Conservation (phyloP, 2,329 filamentous ascomycete genomes). For the Arthrocladium fulminans region DNA sequence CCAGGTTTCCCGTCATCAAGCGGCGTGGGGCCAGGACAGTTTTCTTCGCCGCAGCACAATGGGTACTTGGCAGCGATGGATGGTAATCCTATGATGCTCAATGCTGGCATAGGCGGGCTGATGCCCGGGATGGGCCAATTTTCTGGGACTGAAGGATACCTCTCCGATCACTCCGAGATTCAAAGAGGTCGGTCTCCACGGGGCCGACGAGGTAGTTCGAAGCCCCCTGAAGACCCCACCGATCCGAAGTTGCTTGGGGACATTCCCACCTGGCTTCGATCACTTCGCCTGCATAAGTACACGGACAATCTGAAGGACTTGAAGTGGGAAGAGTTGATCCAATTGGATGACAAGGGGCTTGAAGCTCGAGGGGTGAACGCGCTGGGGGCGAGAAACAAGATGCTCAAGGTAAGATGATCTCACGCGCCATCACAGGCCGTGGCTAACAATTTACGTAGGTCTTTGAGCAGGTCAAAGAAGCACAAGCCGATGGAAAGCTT, state of each 20-base stretch:
- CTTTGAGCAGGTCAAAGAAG: conserved; percentile 89
- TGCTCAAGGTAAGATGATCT: conserved; percentile 68
- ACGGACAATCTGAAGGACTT: conserved; percentile 96
- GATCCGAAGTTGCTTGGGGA: conserved; percentile 84
- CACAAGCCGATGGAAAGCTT: conserved; percentile 61
- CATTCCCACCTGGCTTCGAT: conserved; percentile 91
- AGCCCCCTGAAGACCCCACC: conserved; percentile 95
- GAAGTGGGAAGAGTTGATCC: conserved; percentile 88
- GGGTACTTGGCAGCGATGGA: conserved; percentile 89
- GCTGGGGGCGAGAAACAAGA: conserved; percentile 87
- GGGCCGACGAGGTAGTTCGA: conserved; percentile 85
- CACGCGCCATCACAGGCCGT: not conserved
- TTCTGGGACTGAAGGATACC: conserved; percentile 67
- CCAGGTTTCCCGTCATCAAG: conserved; percentile 74
- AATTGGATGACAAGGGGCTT: conserved; percentile 84
- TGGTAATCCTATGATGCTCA: conserved; percentile 59
- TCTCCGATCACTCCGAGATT: conserved; percentile 91
- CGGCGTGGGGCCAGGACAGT: conserved; percentile 38
- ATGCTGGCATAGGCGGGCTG: conserved; percentile 60
- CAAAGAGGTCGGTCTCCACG: conserved; percentile 82
- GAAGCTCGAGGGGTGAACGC: conserved; percentile 93
- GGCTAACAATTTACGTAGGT: conserved; percentile 47
- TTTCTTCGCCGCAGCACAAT: conserved; percentile 85
- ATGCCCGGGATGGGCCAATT: conserved; percentile 57
- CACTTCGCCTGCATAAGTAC: conserved; percentile 93